phyloP scores from a whole-genome alignment of 2,329 filamentous ascomycete species.

The Aspergillus ochraceoroseus region DNA sequence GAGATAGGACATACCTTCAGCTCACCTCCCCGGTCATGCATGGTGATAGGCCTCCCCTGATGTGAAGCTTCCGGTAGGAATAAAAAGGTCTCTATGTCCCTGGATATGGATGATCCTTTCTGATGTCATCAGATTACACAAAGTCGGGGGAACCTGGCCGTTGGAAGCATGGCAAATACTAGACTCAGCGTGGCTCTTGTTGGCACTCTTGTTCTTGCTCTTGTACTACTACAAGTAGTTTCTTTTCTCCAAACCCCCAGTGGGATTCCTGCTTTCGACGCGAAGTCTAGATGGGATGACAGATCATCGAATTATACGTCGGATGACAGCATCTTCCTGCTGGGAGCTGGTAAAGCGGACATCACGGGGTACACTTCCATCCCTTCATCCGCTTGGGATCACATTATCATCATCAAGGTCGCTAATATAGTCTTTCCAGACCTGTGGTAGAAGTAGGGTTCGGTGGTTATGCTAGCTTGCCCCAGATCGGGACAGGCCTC shows the following conservation, averaged over 20 bases:
- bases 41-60: conserved; percentile 10
- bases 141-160: neutral
- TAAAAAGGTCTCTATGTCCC: conserved; percentile 12
- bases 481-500: conserved; percentile 75
- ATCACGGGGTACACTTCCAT: conserved; percentile 58
- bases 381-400: conserved; percentile 8
- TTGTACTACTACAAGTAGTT: conserved; percentile 34
- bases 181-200: conserved; percentile 25
- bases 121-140: conserved; percentile 12
- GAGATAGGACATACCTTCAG: conserved; percentile 4
- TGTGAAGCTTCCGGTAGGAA: conserved; percentile 5
- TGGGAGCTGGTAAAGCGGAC: conserved; percentile 67
- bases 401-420: neutral
- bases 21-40: conserved; percentile 11
- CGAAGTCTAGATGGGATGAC: conserved; percentile 24
- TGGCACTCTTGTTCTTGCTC: conserved; percentile 24
- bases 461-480: conserved; percentile 85
- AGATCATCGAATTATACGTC: conserved; percentile 18
- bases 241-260: conserved; percentile 21
- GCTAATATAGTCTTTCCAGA: conserved; percentile 35
- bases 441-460: conserved; percentile 87
- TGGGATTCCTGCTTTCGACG: conserved; percentile 16
- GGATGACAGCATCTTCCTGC: conserved; percentile 51
- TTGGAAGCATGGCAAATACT: conserved; percentile 28
- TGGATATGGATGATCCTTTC: neutral